Percentiles rank a stretch among this genome's conserved stretches.
These are phyloP conservation scores for Cadophora malorum DNA, from an alignment of 2,329 filamentous ascomycete genomes.

Conservation along the genomic window DNA sequence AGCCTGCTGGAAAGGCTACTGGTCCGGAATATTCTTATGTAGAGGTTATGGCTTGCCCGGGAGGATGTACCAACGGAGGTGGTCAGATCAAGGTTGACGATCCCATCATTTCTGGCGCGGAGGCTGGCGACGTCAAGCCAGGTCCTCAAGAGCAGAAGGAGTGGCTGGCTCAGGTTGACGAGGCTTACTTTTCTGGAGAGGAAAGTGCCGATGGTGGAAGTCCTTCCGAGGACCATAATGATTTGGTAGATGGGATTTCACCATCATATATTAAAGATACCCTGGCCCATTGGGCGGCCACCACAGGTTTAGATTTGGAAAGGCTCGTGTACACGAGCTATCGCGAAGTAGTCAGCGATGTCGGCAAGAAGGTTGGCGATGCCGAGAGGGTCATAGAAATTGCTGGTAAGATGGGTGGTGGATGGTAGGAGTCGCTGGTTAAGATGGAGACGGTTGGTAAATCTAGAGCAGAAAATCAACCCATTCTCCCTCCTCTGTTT, in stretches of 20 bases:
- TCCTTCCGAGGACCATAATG: slow-evolving; percentile 42
- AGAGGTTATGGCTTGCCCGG: slow-evolving; percentile 98
- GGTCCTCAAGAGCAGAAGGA: slow-evolving; percentile 83
- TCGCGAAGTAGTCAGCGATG: slow-evolving; percentile 91
- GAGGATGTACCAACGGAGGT: slow-evolving; percentile 97
- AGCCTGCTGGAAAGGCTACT: slow-evolving; percentile 55
- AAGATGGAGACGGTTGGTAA: slow-evolving; percentile 93
- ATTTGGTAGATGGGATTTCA: slow-evolving; percentile 69
- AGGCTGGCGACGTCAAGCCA: slow-evolving; percentile 58
- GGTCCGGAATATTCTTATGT: slow-evolving; percentile 84
- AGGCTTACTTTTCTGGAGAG: slow-evolving; percentile 85
- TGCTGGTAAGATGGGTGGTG: slow-evolving; percentile 88
- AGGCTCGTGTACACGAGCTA: slow-evolving; percentile 86
- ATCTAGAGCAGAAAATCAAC: slow-evolving; percentile 51
- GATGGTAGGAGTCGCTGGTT: slow-evolving; percentile 87
- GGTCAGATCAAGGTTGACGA: slow-evolving; percentile 94
- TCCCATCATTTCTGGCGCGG: slow-evolving; percentile 62
- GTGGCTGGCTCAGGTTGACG: slow-evolving; percentile 83
- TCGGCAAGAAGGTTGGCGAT: slow-evolving; percentile 78
- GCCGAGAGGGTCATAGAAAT: slow-evolving; percentile 86
- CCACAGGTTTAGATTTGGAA: slow-evolving; percentile 73
- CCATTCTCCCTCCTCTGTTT: slow-evolving; percentile 62
- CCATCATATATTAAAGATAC: slow-evolving; percentile 69
- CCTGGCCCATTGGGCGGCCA: slow-evolving; percentile 76
- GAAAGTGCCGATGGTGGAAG: slow-evolving; percentile 51